Evolutionary conservation across 331 rosid genomes (phyloP).

Genomic region (Spiraea crenata): DNA sequence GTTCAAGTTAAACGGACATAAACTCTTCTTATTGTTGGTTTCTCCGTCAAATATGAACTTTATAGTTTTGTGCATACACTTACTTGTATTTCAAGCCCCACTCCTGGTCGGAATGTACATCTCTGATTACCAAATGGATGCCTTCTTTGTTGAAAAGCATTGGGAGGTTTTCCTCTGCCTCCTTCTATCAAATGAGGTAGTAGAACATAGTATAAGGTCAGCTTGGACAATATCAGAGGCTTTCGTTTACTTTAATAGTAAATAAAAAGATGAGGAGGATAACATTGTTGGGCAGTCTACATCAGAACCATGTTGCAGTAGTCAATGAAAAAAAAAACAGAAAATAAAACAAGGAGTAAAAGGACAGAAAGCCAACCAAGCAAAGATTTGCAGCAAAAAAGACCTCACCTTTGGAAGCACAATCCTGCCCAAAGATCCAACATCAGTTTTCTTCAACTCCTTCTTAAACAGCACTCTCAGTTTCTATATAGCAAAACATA

Average conservation of each 20-base stretch:
- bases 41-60: not conserved
- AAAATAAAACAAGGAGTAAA: not conserved
- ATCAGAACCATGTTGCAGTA: constrained; percentile 18
- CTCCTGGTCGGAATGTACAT: constrained; percentile 33
- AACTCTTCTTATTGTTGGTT: not conserved
- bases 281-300: constrained; percentile 18
- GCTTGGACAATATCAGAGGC: not conserved
- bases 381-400: not conserved
- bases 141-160: constrained; percentile 44
- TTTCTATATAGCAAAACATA: constrained; percentile 17
- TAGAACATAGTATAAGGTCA: not conserved
- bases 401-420: constrained; percentile 74
- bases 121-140: constrained; percentile 37
- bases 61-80: constrained; percentile 14
- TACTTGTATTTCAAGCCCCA: constrained; percentile 64
- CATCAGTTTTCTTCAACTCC: constrained; percentile 52
- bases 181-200: constrained; percentile 38
- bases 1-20: not conserved
- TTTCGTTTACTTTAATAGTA: not conserved
- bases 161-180: constrained; percentile 62
- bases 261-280: constrained; percentile 10
- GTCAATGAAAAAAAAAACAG: constrained; percentile 3
- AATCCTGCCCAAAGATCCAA: constrained; percentile 52
- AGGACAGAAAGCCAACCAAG: not conserved
- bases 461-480: constrained; percentile 43